A percentile compares a stretch with the other conserved stretches of the same genome.
phyloP scores from a whole-genome alignment of 441 rosid genomes.

The Adansonia rubrostipa region DNA sequence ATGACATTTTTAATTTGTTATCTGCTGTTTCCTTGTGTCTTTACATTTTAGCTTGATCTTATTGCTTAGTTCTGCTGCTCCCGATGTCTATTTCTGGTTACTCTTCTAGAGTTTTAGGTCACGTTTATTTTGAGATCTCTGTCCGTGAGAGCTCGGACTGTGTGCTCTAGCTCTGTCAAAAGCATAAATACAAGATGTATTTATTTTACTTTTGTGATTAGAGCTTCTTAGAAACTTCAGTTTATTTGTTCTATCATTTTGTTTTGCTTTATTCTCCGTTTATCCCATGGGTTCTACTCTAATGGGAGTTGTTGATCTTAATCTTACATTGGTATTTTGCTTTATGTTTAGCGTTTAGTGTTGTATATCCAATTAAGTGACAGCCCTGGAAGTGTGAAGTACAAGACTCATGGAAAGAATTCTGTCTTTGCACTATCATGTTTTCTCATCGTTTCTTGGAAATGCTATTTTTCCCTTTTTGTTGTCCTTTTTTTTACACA shows the following conservation, averaged over 20 bases:
- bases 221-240: background rate
- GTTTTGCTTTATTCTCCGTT: background rate
- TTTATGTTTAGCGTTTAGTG: background rate
- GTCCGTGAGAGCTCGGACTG: background rate
- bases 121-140: background rate
- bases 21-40: slow-evolving; percentile 12
- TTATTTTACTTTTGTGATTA: background rate
- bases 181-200: background rate
- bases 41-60: slow-evolving; percentile 15
- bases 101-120: slow-evolving; percentile 1
- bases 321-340: background rate
- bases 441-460: slow-evolving; percentile 3
- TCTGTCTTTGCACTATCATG: background rate
- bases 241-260: background rate
- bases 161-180: background rate
- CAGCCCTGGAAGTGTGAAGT: slow-evolving; percentile 9
- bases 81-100: background rate
- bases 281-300: background rate
- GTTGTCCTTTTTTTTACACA: slow-evolving; percentile 11
- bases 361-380: background rate
- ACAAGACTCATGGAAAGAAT: background rate
- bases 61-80: slow-evolving; percentile 15
- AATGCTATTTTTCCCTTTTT: background rate
- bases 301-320: background rate
- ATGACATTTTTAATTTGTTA: slow-evolving; percentile 13